Base-by-base conservation (phyloP, 768 basidiomycete genomes). In the Calocera cornea region DNA sequence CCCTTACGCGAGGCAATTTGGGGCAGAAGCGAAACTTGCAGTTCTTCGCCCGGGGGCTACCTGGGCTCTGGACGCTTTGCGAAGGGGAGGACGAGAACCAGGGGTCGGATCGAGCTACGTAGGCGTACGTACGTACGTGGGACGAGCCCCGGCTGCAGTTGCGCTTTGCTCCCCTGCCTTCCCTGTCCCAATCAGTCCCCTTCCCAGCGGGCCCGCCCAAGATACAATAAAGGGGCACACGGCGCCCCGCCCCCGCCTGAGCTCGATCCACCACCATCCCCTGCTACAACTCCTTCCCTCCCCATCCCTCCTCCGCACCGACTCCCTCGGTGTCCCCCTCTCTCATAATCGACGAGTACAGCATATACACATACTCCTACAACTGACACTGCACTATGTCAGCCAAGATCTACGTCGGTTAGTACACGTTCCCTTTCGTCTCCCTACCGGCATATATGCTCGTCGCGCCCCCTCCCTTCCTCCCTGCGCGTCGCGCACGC, bases 371-470 rank as follows among this genome's bases (percentile, higher is more conserved):
- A 5, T 27, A 12, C 54, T 19, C 14, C 54, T 29, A 11, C 22
- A 16, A 60, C 54, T 47, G 36, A 38, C 16, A 47, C 19, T 16
- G 50, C 44, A 74, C 81, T 80, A 88, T 89, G 86, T 84, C 87
- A 78, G 80, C 87, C 75, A 93, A 92, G 82, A 84, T 92, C 77
- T 93, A 92, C 79, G 90, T 93, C 84, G 90, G 90, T 93, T 84
- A 87, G 90, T 92, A 24, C 85, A 86, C 78, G 78, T 79, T 77
- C 78, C 80, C 77, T 74, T 80, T 74, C 54, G 24, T 33, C 24
- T 60, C 54, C 2, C 8, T 19, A 8, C 27, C 31, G 14, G 14
- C 54, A 16, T 29, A 11, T 27, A 12, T 33, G 54, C 27, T 29
- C 27, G 27, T 29, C 31, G 54, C 31, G 78, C 77, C 76, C 75